Evolutionary conservation across 1,284 basidiomycete species (phyloP), one percentile per base, ranked within the genome.

Genomic region (Sutorius eximius): DNA sequence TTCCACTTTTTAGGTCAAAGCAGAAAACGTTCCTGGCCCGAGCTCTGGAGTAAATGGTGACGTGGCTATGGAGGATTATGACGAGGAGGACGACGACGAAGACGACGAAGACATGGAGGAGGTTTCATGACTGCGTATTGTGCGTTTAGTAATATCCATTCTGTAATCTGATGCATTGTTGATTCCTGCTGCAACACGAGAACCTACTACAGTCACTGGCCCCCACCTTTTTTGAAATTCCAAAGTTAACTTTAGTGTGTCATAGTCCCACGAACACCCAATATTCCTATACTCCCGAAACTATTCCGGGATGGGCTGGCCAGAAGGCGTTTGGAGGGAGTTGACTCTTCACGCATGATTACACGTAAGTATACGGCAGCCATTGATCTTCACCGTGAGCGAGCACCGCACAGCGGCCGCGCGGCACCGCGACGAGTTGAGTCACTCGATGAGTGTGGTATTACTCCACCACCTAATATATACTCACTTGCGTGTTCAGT

Each of bases 81-180:
- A 77, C 6, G 78, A 75, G 0, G 68, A 69, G 0, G 77, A 77
- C 0, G 64, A 68, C 1, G 75, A 76, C 0, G 59, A 61, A 0
- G 75, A 78, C 5, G 59, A 61, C 2, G 75, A 78, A 8, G 79
- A 81, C 58, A 82, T 82, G 80, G 80, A 82, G 58, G 80, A 82
- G 56, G 73, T 82, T n/a, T 80, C 78, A 49, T 80, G 49, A 54
- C 11, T 16, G 50, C 5, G 27, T 29, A 42, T 30, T 38, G 22
- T 49, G 27, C 34, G 29, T 16, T 24, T 24, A 36, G 20, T 20
- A 16, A n/a, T 29, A 37, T 18, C 36, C 36, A 37, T n/a, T 18
- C 15, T 37, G n/a, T 40, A 16, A 34, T 33, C 22, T 13, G 33
- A 18, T 37, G n/a, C 20, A 24, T 24, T 33, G 20, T 24, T 33